Evolutionary conservation across 2,329 filamentous ascomycete species (phyloP), one percentile per base, ranked within the genome.

Genomic region (Ambrosiella beaveri): DNA sequence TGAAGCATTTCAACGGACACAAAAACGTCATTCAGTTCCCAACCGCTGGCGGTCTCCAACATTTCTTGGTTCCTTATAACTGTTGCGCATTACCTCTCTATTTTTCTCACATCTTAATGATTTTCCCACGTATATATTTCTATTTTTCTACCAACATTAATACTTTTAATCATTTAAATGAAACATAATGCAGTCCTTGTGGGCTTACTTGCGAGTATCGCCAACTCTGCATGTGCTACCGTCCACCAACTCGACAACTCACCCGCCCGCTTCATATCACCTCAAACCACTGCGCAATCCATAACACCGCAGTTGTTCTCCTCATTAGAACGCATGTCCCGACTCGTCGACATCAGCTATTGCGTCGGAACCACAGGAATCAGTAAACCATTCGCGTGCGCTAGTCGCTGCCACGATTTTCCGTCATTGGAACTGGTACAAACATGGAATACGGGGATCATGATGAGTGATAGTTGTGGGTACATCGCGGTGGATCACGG

Each of bases 301-400:
- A 40, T 56, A 37, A 82, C 85, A 3, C 66, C 71, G 36, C 65
- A 74, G 27, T 76, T 96, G 61, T 97, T 95, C 71, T 73, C 79
- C 60, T 83, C 87, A 15, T 81, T 98, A 12, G 89, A 96, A 70
- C 86, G 95, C 65, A 75, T 91, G 58, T 81, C 91, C n/a, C 84
- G 90, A 57, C 78, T 97, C 35, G 91, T 96, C 62, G 93, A 98
- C 68, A 93, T 97, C 61, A 76, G 88, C 53, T 97, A 97, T 71
- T 98, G 93, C 69, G 86, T 97, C 60, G 89, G 90, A 62, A 83
- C 79, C 4, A 84, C 86, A 0, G 93, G 91, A 44, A 83, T 98
- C 61, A 75, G 77, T 54, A 82, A 83, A 63, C 93, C 93, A 0
- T 98, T 98, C 68, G 72, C 77, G 38, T 98, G 93, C 70, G 78